Base-by-base conservation (phyloP, 176 grass and related monocot species). In the Lolium rigidum region DNA sequence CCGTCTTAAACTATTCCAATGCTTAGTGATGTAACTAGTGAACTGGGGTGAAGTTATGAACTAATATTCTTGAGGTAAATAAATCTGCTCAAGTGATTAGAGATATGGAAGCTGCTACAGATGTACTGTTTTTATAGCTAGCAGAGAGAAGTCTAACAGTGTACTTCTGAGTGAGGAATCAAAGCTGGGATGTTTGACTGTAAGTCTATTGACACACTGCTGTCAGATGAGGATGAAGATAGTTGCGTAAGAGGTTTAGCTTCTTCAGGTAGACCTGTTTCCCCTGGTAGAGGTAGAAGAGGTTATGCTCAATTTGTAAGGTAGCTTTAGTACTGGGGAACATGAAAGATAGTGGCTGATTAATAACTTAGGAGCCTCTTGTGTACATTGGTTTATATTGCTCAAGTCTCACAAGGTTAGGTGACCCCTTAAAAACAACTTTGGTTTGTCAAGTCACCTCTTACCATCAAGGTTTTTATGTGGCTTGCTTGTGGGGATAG, bases 21-120 rank as follows among this genome's bases (percentile, higher is more conserved):
- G 70, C 11, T 22, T 73, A 47, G 70, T 21, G 70, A 24, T 24
- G 43, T 73, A 24, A n/a, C 70, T 73, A 73, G 70, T 48, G 43
- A 73, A 48, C 20, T 73, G 43, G 41, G 18, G 17, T 21, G 70
- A 44, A 73, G 39, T 72, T 72, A 72, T 21, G 20, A 1, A 48
- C 5, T 48, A 12, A 47, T 48, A 48, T 48, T 73, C 41, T 73
- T 12, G 2, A 48, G 70, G 44, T 48, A 73, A 43, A 70, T n/a
- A 73, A 73, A 44, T 22, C 8, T 5, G 9, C 2, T 41, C 16
- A 4, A 43, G 17, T 68, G 67, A 70, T n/a, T 70, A 68, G 35
- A 69, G 31, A 70, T 70, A 20, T 41, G 17, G 67, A 70, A 70
- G 17, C 37, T 70, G 9, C 17, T 70, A n/a, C 9, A 70, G 17